phyloP scores from a whole-genome alignment of 768 basidiomycete genomes.

The Phaffia australis region DNA sequence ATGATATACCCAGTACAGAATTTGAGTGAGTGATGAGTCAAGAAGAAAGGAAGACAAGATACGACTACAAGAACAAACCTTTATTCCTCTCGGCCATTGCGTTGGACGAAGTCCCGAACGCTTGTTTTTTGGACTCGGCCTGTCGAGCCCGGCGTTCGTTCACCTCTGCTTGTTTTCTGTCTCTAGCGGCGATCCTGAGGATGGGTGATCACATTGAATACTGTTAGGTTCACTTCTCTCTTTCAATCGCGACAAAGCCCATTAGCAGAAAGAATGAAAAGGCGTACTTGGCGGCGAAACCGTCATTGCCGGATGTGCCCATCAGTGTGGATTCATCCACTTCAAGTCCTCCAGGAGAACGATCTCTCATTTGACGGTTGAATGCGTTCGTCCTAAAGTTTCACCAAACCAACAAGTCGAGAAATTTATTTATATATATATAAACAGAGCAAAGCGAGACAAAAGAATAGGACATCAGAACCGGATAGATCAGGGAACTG shows the following conservation, averaged over 20 bases:
- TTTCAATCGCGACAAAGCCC: not conserved
- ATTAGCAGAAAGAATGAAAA: not conserved
- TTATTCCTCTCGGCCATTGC: conserved; percentile 15
- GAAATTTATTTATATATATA: too few relatives aligned
- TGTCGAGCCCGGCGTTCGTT: conserved; percentile 15
- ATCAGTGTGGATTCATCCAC: conserved; percentile 14
- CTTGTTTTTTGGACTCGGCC: conserved; percentile 6
- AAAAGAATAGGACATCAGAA: not conserved
- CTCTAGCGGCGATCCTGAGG: conserved; percentile 20
- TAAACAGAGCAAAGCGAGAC: too few relatives aligned
- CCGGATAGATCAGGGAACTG: not conserved
- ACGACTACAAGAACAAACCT: not conserved
- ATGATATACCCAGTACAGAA: not conserved
- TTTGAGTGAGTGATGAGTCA: not conserved
- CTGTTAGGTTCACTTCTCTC: too few relatives aligned
- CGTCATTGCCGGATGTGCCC: not conserved
- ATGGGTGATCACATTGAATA: not conserved
- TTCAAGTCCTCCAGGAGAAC: conserved; percentile 13
- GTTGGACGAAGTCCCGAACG: conserved; percentile 2
- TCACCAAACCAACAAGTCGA: too few relatives aligned
- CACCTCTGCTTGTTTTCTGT: conserved; percentile 6
- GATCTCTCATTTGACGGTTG: conserved; percentile 20
- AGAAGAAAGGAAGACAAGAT: not conserved
- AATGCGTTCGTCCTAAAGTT: conserved; percentile 5
- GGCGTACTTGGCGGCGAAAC: conserved; percentile 13